Base-by-base conservation (phyloP, 345 rosid species). In the Rhodamnia argentea region DNA sequence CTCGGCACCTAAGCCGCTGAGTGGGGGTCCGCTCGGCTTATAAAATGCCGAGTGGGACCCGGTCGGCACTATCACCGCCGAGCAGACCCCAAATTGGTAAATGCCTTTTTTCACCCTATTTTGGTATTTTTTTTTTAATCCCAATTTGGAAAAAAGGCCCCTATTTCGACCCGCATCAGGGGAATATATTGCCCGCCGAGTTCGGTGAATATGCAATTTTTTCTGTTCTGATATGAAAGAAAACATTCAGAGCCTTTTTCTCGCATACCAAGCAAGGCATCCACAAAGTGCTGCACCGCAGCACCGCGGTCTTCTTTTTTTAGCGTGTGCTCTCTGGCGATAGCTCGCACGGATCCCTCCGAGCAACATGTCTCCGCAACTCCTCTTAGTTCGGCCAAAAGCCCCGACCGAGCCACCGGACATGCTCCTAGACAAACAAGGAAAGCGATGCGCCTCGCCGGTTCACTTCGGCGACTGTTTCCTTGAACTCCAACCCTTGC, bases 381-480 rank as follows among this genome's bases (percentile, higher is more conserved):
- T 93, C 91, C 85, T 91, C 96, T 88, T 96, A 95, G 76, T 97
- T 96, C 12, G 94, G 86, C 0, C 98, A 97, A 87, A 93, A 96
- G 93, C 94, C 91, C 97, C 98, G 94, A 5, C 96, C 92, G 44
- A 96, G 96, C 98, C 98, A 95, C 95, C 93, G 95, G 83, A 97
- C 94, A 88, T 96, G 96, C 88, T 97, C 99, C 5, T 95, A 93
- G 78, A 32, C 42, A 70, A 70, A 70, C 91, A 94, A 90, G 42
- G 94, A 92, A 4, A 96, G 91, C 26, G 94, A 92, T 10, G 93
- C 99, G 3, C 99, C 98, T 22, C 93, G 81, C 92, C 92, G 90
- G 6, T 93, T 87, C 13, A 98, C 97, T 26, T 96, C 94, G 12
- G 94, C 81, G 10, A 93, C 94, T 10, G 94, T 88, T 26, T 95